Conservation (phyloP, 164 flowering plant species). For the Piper betle region DNA sequence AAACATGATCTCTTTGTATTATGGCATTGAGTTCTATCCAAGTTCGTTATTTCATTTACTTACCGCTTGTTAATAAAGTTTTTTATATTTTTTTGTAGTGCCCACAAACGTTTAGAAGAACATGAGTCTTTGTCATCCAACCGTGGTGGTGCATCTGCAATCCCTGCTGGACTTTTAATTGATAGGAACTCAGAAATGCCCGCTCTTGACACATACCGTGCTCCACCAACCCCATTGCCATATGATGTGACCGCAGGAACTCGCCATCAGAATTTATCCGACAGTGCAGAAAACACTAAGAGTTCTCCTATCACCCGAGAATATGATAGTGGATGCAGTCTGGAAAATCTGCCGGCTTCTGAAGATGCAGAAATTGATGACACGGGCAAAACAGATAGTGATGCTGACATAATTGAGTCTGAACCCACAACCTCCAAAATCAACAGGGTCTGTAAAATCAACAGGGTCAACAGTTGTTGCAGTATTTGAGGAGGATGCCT, state of each 20-base stretch:
- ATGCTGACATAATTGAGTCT: constrained; percentile 31
- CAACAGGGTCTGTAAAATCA: constrained; percentile 23
- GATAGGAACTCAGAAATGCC: constrained; percentile 52
- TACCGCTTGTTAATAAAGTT: neutral
- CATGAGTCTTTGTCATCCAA: constrained; percentile 35
- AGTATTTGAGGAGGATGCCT: constrained; percentile 60
- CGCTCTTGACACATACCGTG: constrained; percentile 50
- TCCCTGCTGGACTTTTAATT: constrained; percentile 37
- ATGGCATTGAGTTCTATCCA: no score
- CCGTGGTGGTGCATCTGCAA: constrained; percentile 24
- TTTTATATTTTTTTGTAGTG: constrained; percentile 32
- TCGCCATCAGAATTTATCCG: constrained; percentile 28
- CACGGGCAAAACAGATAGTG: constrained; percentile 22
- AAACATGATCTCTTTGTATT: neutral
- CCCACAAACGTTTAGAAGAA: constrained; percentile 46
- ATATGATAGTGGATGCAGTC: constrained; percentile 15
- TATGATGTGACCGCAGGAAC: constrained; percentile 47
- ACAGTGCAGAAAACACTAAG: constrained; percentile 8
- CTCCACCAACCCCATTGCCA: constrained; percentile 78
- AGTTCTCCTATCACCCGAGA: constrained; percentile 11
- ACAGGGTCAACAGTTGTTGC: constrained; percentile 14
- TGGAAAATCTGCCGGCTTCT: constrained; percentile 19
- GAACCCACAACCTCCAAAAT: constrained; percentile 25
- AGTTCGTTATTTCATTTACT: neutral
- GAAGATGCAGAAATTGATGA: constrained; percentile 25